Evolutionary conservation across 2,329 filamentous ascomycete species (phyloP).

Genomic region (Fusarium pseudonygamai): DNA sequence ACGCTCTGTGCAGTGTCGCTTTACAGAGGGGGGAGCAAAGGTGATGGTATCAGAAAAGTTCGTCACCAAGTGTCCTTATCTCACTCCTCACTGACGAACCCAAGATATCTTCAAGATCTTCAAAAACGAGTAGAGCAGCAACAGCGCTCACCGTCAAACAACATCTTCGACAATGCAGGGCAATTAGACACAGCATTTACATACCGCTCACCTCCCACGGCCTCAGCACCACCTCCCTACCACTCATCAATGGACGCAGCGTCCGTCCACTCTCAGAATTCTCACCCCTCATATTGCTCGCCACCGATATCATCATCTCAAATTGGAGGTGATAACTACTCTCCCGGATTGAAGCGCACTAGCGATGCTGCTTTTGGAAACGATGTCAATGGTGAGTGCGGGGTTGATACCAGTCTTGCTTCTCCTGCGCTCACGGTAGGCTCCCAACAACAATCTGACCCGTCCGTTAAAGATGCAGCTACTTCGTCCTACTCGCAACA

Average conservation of each 20-base stretch:
- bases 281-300: conserved; percentile 19
- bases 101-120: conserved; percentile 41
- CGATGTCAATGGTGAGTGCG: conserved; percentile 23
- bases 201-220: conserved; percentile 20
- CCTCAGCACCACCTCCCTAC: conserved; percentile 28
- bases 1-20: conserved; percentile 45
- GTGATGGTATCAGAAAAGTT: conserved; percentile 48
- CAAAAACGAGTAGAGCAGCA: conserved; percentile 35
- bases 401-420: conserved; percentile 14
- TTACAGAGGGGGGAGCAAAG: conserved; percentile 43
- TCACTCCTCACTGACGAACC: neutral
- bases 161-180: neutral
- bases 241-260: conserved; percentile 18
- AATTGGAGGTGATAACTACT: neutral
- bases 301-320: conserved; percentile 14
- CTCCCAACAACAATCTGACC: conserved; percentile 20
- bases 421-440: conserved; percentile 31
- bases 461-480: neutral
- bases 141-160: conserved; percentile 16
- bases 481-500: conserved; percentile 7
- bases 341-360: conserved; percentile 12
- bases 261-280: conserved; percentile 2
- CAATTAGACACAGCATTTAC: neutral
- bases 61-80: neutral
- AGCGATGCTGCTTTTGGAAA: conserved; percentile 26